A percentile compares a stretch with the other conserved stretches of the same genome.
These are phyloP conservation scores for Allantophomopsis lycopodina DNA, from an alignment of 2,329 filamentous ascomycete genomes.

Conservation along the genomic window DNA sequence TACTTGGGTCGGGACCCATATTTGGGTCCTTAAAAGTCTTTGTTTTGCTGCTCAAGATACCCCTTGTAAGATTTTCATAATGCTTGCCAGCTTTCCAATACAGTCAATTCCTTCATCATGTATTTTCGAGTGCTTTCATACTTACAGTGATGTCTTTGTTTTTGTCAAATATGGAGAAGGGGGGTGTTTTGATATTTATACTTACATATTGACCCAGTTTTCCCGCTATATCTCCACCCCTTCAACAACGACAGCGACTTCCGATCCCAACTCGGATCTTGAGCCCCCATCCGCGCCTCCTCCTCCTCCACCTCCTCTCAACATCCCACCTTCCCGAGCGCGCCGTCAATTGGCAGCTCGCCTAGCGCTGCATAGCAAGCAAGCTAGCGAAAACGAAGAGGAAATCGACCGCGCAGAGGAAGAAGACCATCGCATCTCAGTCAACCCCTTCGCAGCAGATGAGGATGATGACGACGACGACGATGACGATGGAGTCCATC, in stretches of 20 bases:
- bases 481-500: constrained; percentile 14
- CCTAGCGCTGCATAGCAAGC: constrained; percentile 62
- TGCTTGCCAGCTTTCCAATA: too few relatives aligned
- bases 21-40: neutral
- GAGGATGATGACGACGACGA: constrained; percentile 18
- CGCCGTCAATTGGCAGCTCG: constrained; percentile 82
- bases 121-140: neutral
- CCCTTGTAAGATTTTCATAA: too few relatives aligned
- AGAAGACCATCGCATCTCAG: constrained; percentile 8
- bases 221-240: constrained; percentile 20
- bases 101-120: too few relatives aligned
- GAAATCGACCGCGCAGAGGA: constrained; percentile 6
- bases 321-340: constrained; percentile 75
- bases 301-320: constrained; percentile 65
- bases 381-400: constrained; percentile 16
- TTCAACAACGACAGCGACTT: constrained; percentile 18
- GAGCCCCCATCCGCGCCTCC: constrained; percentile 46
- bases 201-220: constrained; percentile 12
- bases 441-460: constrained; percentile 17
- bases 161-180: constrained; percentile 46
- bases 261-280: constrained; percentile 21
- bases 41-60: too few relatives aligned
- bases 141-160: constrained; percentile 21
- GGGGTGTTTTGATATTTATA: constrained; percentile 22
- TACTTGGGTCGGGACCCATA: neutral